Evolutionary conservation across 805 yeast species (phyloP), one percentile per base, ranked within the genome.

Genomic region (Sugiyamaella mastotermitis): DNA sequence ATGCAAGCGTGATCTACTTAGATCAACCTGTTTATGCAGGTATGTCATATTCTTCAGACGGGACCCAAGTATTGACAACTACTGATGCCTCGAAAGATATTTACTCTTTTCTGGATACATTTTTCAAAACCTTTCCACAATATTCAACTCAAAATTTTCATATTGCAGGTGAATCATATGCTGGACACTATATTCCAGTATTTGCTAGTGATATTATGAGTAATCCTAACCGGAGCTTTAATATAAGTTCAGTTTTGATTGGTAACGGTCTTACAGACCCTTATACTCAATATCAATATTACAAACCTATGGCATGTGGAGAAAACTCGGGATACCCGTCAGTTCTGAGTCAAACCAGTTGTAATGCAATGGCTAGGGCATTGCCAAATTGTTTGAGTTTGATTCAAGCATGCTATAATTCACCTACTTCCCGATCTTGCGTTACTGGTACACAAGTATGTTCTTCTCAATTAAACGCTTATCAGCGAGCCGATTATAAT

Each of bases 21-120:
- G 97, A 90, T 60, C 97, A 90, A 62, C 97, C 97, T 3, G 83
- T 88, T 31, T 83, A 83, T 38, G 95, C 84, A 23, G 97, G 97
- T 13, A 90, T 76, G 63, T 86, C 96, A 0, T 83, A 83, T 58
- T 84, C 94, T 80, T 82, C 59, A 17, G 64, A 65, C 24, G 57
- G 58, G 13, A 71, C 78, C 9, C 70, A 74, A 27, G 80, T 87
- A 19, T 62, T 79, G 22, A 73, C 74, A 51, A 80, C 95, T 4
- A 77, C 74, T 35, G 78, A 87, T 33, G 97, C 97, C 22, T 94
- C 86, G 27, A 73, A 74, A 54, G 97, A 90, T 55, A 94, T 87
- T 14, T 84, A 76, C 53, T 80, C 86, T 1, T 87, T 92, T 58
- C 68, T 90, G 56, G 80, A 79, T 51, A 66, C 87, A 48, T 88